A percentile compares a stretch with the other conserved stretches of the same genome.
Conservation (phyloP, 768 basidiomycete species). For the Fomitopsis serialis region DNA sequence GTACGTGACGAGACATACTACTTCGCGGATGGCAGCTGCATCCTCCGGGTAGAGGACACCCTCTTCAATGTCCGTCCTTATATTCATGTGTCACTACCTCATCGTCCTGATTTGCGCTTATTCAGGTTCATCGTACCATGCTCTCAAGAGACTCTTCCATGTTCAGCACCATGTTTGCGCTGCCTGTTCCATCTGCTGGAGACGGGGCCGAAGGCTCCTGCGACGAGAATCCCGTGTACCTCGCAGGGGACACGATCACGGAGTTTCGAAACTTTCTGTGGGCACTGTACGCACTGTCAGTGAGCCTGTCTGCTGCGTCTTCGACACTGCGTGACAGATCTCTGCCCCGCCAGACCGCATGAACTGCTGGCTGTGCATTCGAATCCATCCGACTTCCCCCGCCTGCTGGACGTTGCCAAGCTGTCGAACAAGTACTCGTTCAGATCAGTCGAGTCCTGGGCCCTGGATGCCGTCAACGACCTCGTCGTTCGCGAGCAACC, state of each 20-base stretch:
- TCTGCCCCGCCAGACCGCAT: slow-evolving; percentile 42
- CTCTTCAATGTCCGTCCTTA: slow-evolving; percentile 55
- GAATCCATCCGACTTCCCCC: slow-evolving; percentile 43
- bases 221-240: slow-evolving; percentile 60
- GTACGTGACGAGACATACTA: slow-evolving; percentile 39
- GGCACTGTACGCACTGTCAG: slow-evolving; percentile 73
- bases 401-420: slow-evolving; percentile 57
- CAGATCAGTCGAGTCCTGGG: slow-evolving; percentile 71
- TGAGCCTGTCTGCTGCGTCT: not conserved
- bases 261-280: slow-evolving; percentile 74
- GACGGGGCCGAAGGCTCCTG: slow-evolving; percentile 51
- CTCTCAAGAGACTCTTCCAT: slow-evolving; percentile 46
- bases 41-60: slow-evolving; percentile 57
- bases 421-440: slow-evolving; percentile 73
- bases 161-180: slow-evolving; percentile 60
- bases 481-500: slow-evolving; percentile 56
- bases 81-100: not conserved
- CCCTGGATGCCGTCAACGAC: slow-evolving; percentile 66
- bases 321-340: not conserved
- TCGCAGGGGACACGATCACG: slow-evolving; percentile 54
- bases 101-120: not conserved
- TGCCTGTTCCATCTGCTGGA: slow-evolving; percentile 33
- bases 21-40: slow-evolving; percentile 64
- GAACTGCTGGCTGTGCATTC: slow-evolving; percentile 49
- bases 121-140: slow-evolving; percentile 4